These are phyloP conservation scores for Globisporangium iwayamae DNA, from an alignment of 352 stramenopile species.

Conservation along the genomic window DNA sequence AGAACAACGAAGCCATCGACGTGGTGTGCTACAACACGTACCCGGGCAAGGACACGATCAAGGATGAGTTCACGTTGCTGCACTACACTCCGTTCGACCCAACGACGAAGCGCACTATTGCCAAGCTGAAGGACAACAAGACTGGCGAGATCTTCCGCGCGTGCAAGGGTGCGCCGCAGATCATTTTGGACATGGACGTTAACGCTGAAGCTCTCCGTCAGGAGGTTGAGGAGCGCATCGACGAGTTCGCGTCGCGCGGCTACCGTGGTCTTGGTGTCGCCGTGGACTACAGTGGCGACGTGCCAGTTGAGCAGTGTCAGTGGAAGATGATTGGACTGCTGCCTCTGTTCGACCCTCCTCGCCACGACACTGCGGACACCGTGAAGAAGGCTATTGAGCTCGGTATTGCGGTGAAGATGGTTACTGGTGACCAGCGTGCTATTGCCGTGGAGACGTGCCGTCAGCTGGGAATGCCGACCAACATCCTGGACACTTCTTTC, in stretches of 20 bases:
- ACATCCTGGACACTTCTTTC: conserved; percentile 80
- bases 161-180: conserved; percentile 90
- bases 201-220: conserved; percentile 50
- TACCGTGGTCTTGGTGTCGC: conserved; percentile 69
- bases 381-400: conserved; percentile 89
- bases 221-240: conserved; percentile 77
- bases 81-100: conserved; percentile 85
- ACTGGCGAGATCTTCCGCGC: conserved; percentile 87
- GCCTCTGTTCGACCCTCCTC: conserved; percentile 92
- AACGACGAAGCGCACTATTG: conserved; percentile 90
- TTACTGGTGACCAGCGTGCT: conserved; percentile 92
- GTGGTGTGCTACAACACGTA: conserved; percentile 73
- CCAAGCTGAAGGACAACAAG: conserved; percentile 77
- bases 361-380: conserved; percentile 90
- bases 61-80: conserved; percentile 69
- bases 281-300: conserved; percentile 53
- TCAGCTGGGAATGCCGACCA: conserved; percentile 86
- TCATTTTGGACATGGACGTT: conserved; percentile 84
- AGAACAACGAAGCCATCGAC: conserved; percentile 78
- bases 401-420: conserved; percentile 94
- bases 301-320: conserved; percentile 69
- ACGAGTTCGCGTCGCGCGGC: conserved; percentile 69
- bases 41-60: conserved; percentile 77
- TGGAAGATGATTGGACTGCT: conserved; percentile 93
- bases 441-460: conserved; percentile 92